Conservation (phyloP, 305 asterid genomes). For the Fraxinus sp. region DNA sequence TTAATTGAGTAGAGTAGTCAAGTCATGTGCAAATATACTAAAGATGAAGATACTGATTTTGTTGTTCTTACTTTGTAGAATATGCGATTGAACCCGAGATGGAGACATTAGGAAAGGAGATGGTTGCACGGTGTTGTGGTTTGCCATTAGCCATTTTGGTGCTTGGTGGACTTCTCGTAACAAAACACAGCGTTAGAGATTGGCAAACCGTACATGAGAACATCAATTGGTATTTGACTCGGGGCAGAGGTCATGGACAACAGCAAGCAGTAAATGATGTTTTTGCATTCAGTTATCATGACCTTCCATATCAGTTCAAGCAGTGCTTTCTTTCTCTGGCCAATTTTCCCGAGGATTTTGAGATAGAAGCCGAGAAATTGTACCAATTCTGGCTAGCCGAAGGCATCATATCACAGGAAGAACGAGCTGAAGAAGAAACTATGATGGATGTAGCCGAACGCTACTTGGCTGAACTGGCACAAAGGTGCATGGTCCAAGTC, state of each 20-base stretch:
- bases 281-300: constrained; percentile 34
- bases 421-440: constrained; percentile 32
- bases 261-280: constrained; percentile 29
- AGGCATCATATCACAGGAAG: constrained; percentile 30
- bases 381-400: constrained; percentile 42
- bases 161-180: constrained; percentile 33
- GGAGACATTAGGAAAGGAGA: constrained; percentile 33
- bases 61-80: constrained; percentile 18
- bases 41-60: neutral
- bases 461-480: constrained; percentile 35
- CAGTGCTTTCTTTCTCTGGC: constrained; percentile 38
- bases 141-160: constrained; percentile 38
- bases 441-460: constrained; percentile 41
- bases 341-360: constrained; percentile 39
- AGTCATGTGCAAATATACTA: neutral
- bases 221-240: constrained; percentile 33
- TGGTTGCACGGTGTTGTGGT: constrained; percentile 33
- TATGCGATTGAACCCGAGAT: constrained; percentile 28
- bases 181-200: constrained; percentile 26
- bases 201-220: constrained; percentile 29
- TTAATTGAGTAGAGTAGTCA: neutral
- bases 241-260: constrained; percentile 28
- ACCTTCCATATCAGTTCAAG: constrained; percentile 35
- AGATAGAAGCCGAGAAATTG: constrained; percentile 37
- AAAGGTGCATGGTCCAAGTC: constrained; percentile 39